These are phyloP conservation scores for Yamadazyma endophytica DNA, from an alignment of 805 yeast species.

Conservation along the genomic window DNA sequence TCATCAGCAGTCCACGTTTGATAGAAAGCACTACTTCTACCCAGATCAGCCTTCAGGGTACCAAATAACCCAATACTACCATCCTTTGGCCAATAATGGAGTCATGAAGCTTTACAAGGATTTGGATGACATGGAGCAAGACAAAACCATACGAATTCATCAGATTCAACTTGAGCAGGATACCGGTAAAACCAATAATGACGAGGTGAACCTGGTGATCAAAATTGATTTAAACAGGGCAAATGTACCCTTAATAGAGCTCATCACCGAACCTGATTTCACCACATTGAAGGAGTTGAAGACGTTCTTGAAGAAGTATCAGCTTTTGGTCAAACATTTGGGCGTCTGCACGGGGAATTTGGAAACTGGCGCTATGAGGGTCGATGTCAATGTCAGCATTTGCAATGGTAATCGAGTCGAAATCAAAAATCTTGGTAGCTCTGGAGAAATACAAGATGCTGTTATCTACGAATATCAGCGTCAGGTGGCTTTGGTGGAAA, in stretches of 20 bases:
- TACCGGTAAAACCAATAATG: slow-evolving; percentile 76
- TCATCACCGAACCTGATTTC: slow-evolving; percentile 90
- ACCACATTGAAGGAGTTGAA: slow-evolving; percentile 61
- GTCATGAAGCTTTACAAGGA: slow-evolving; percentile 41
- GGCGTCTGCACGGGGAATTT: slow-evolving; percentile 84
- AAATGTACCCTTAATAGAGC: slow-evolving; percentile 81
- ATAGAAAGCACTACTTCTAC: slow-evolving; percentile 92
- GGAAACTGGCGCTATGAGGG: slow-evolving; percentile 92
- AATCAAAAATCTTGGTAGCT: slow-evolving; percentile 82
- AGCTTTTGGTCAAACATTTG: slow-evolving; percentile 61
- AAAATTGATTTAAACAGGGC: slow-evolving; percentile 79
- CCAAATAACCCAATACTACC: slow-evolving; percentile 87
- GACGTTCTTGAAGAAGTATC: slow-evolving; percentile 78
- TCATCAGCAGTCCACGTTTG: slow-evolving; percentile 61
- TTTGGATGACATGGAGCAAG: slow-evolving; percentile 49
- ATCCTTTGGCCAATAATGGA: slow-evolving; percentile 76
- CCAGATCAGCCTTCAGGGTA: slow-evolving; percentile 96
- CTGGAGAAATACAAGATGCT: slow-evolving; percentile 75
- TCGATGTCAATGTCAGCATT: slow-evolving; percentile 90
- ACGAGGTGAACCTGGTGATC: slow-evolving; percentile 29
- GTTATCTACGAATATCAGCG: slow-evolving; percentile 68
- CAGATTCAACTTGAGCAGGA: slow-evolving; percentile 95
- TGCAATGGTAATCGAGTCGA: slow-evolving; percentile 74
- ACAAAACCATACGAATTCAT: slow-evolving; percentile 54
- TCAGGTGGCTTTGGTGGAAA: slow-evolving; percentile 50